phyloP scores from a whole-genome alignment of 2,329 filamentous ascomycete species.

The Eurotiales sp. region DNA sequence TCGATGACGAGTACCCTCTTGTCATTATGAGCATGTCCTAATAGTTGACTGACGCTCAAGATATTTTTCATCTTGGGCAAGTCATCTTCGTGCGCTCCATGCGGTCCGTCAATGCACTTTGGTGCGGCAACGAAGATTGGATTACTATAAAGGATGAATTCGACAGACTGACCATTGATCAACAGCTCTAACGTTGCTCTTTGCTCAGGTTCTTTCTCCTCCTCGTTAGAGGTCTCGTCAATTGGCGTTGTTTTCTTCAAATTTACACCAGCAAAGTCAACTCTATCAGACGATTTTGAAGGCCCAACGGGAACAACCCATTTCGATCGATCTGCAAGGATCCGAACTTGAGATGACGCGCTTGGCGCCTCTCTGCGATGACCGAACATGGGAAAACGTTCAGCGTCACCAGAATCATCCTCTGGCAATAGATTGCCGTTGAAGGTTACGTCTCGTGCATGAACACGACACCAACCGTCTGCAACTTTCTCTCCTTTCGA shows the following conservation, averaged over 20 bases:
- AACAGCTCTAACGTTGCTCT: conserved; percentile 12
- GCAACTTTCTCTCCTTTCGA: no score
- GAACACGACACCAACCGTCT: neutral
- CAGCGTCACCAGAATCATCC: neutral
- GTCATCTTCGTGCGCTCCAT: conserved; percentile 11
- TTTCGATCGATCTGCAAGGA: no score
- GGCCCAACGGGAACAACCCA: no score
- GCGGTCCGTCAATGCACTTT: conserved; percentile 7
- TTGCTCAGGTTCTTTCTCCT: neutral
- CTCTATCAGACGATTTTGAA: no score
- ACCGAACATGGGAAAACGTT: no score
- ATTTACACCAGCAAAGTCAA: neutral
- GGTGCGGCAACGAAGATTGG: conserved; percentile 16
- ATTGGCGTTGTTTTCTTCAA: no score
- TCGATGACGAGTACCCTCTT: conserved; percentile 14
- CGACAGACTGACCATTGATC: neutral
- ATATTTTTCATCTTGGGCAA: neutral
- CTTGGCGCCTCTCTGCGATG: no score
- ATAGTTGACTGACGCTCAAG: no score
- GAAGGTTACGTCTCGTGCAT: conserved; percentile 4
- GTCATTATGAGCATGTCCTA: neutral
- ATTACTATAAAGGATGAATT: conserved; percentile 15
- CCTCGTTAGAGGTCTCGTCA: no score
- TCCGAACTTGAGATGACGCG: no score
- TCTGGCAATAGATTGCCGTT: conserved; percentile 1